These are phyloP conservation scores for Closterium sp. DNA, from an alignment of 139 green algal genomes.

Conservation along the genomic window DNA sequence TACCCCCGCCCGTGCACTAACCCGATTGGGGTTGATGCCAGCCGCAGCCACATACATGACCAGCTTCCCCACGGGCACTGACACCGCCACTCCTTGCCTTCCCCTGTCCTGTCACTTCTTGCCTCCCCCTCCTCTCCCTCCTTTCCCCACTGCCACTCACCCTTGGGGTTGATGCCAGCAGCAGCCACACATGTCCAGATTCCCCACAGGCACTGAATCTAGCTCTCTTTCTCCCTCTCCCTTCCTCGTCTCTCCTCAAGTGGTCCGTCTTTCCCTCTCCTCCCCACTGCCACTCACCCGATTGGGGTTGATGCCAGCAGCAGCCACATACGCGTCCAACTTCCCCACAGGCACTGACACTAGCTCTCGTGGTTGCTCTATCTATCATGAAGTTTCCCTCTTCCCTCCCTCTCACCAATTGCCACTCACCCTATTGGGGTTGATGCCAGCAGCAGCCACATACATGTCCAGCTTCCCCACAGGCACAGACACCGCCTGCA, in stretches of 20 bases:
- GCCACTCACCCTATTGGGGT: slow-evolving; percentile 40
- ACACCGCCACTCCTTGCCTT: neutral
- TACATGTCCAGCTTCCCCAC: slow-evolving; percentile 95
- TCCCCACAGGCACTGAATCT: too few relatives aligned
- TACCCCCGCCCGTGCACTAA: too few relatives aligned
- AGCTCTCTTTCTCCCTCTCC: too few relatives aligned
- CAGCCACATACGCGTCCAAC: slow-evolving; percentile 90
- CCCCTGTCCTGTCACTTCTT: too few relatives aligned
- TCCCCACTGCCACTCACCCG: too few relatives aligned
- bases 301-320: slow-evolving; percentile 74
- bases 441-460: slow-evolving; percentile 83
- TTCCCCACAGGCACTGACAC: slow-evolving; percentile 83
- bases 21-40: slow-evolving; percentile 69
- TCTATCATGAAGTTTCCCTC: neutral
- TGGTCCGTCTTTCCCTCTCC: too few relatives aligned
- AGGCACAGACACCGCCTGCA: slow-evolving; percentile 74
- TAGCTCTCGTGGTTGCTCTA: too few relatives aligned
- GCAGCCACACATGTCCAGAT: too few relatives aligned
- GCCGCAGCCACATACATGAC: slow-evolving; percentile 89
- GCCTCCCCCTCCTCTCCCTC: too few relatives aligned
- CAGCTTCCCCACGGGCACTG: slow-evolving; percentile 85
- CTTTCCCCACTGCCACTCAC: too few relatives aligned
- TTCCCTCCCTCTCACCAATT: neutral
- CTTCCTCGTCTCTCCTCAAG: too few relatives aligned
- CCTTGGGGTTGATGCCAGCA: too few relatives aligned